phyloP scores from a whole-genome alignment of 1,284 basidiomycete species.

The Marasmius sp. region DNA sequence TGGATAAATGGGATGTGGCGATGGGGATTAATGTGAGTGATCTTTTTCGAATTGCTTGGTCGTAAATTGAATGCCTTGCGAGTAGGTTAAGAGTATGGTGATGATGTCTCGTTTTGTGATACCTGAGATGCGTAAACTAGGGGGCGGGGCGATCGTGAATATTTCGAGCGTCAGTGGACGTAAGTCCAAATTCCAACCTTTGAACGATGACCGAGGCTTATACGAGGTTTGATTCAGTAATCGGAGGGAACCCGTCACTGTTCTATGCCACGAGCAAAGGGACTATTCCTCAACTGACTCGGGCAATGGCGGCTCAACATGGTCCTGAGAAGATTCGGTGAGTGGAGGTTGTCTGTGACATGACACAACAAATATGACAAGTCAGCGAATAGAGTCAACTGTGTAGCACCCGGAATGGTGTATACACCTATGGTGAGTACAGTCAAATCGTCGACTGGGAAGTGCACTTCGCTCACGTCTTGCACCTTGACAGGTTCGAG shows the following conservation, averaged over 20 bases:
- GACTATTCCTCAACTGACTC: conserved; percentile 3
- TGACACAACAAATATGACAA: neutral
- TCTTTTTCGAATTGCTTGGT: neutral
- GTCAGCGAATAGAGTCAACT: neutral
- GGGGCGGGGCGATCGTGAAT: conserved; percentile 18
- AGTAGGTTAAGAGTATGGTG: conserved; percentile 19
- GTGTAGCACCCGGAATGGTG: conserved; percentile 8
- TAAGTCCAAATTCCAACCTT: neutral
- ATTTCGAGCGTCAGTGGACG: conserved; percentile 10
- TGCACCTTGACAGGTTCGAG: neutral
- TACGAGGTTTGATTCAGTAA: neutral
- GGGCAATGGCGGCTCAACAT: conserved; percentile 10
- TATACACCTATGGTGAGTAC: conserved; percentile 7
- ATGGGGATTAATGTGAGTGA: conserved; percentile 15
- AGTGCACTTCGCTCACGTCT: neutral
- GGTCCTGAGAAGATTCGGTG: conserved; percentile 7
- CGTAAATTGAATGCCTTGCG: neutral
- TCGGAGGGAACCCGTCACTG: conserved; percentile 6
- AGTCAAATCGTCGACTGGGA: neutral
- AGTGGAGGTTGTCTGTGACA: neutral
- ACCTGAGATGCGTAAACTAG: conserved; percentile 16
- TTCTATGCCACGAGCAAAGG: conserved; percentile 9
- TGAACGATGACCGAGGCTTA: too few relatives aligned
- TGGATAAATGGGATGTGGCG: conserved; percentile 17
- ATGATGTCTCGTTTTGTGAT: conserved; percentile 18